Evolutionary conservation across 1,284 basidiomycete genomes (phyloP), one percentile per base, ranked within the genome.

Genomic region (Irpex sp.): DNA sequence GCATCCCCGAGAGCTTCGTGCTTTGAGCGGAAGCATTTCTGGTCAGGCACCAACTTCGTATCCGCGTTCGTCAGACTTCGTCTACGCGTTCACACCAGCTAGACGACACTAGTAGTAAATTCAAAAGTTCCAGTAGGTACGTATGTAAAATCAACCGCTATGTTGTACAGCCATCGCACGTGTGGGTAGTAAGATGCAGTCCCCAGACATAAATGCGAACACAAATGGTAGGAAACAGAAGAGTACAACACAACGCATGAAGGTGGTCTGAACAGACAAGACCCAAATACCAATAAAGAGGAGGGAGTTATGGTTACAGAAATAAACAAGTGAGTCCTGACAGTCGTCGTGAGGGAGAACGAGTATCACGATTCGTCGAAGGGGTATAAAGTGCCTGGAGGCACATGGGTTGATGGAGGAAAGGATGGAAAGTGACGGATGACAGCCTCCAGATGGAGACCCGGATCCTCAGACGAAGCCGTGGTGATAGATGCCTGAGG

Each of bases 201-300:
- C 39, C 31, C 53, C 49, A 51, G 19, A 51, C 21, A 51, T 26
- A n/a, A 1, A 17, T 31, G 21, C 13, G 31, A 55, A 55, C 31
- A 55, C 9, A 35, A 19, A 51, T 51, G 49, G 49, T 51, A 26
- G 21, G 31, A n/a, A 21, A 36, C 13, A 55, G 11, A 53, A 36
- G 21, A 55, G 53, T 55, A 55, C 53, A 55, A 55, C 50, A 51
- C 53, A 55, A 55, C 53, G 21, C 53, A 55, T 36, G 53, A 36
- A 55, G 39, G n/a, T 36, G 53, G 21, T 31, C 53, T 17, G 13
- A 31, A 26, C 13, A 36, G 13, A 35, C 21, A 37, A 50, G 21
- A 9, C 15, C 21, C 26, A 47, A 51, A 8, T 33, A 31, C 15
- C 33, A 46, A 9, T 11, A 58, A 26, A 46, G 35, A 17, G 35